phyloP scores from a whole-genome alignment of 2,329 filamentous ascomycete genomes.

The Colletotrichum caudatum region DNA sequence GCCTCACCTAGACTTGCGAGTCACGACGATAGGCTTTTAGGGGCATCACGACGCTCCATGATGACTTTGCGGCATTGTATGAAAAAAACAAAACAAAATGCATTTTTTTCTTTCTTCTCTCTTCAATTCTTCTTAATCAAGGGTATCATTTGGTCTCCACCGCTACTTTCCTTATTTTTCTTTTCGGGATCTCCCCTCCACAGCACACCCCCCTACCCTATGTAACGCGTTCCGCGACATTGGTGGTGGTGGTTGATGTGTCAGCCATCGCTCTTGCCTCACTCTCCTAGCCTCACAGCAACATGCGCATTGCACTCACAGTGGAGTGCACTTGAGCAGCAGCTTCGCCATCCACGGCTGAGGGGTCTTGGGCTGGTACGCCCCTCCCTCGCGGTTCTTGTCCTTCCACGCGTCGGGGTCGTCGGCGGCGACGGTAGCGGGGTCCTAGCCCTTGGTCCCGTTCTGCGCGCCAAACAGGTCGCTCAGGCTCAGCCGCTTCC shows the following conservation, averaged over 20 bases:
- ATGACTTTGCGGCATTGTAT: conserved; percentile 29
- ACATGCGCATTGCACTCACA: neutral
- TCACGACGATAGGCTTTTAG: conserved; percentile 3
- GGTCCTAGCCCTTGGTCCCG: conserved; percentile 42
- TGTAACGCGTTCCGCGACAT: neutral
- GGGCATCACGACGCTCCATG: conserved; percentile 2
- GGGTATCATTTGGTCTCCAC: conserved; percentile 35
- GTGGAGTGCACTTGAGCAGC: neutral
- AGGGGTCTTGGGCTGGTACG: neutral
- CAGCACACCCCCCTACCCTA: neutral
- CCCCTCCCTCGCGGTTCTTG: neutral
- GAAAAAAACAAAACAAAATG: conserved; percentile 26
- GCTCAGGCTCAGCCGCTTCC: conserved; percentile 57
- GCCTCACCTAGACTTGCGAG: conserved; percentile 24
- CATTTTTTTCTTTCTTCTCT: conserved; percentile 13
- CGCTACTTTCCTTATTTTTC: neutral
- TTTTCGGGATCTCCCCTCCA: neutral
- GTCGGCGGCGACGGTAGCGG: neutral
- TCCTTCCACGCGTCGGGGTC: neutral
- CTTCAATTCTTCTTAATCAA: conserved; percentile 30
- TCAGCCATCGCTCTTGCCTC: neutral
- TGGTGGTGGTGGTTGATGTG: neutral
- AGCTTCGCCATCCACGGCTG: conserved; percentile 11
- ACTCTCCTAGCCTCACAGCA: neutral
- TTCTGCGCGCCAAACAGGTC: conserved; percentile 58